A percentile compares a stretch with the other conserved stretches of the same genome.
Evolutionary conservation across 495 filamentous ascomycete species (phyloP).

Genomic region (Tuber borchii): DNA sequence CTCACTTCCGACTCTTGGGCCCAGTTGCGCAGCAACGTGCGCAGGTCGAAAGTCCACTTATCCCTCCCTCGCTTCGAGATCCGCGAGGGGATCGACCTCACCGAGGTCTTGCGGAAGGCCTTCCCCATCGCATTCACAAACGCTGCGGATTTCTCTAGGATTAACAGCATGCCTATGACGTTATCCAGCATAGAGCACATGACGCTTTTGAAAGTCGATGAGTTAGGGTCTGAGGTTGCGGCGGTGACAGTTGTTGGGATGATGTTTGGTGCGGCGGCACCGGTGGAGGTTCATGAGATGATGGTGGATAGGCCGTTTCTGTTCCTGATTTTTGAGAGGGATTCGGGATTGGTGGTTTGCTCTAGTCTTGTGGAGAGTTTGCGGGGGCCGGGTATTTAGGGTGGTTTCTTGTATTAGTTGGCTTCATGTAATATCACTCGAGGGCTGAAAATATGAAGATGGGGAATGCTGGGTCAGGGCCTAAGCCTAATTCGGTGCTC

Average conservation of each 20-base stretch:
- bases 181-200: background rate
- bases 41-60: background rate
- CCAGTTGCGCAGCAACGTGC: background rate
- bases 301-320: constrained; percentile 8
- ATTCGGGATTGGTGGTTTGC: background rate
- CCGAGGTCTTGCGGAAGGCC: background rate
- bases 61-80: background rate
- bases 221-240: constrained; percentile 10
- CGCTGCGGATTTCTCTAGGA: background rate
- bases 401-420: background rate
- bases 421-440: constrained; percentile 3
- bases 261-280: background rate
- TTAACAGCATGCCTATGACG: background rate
- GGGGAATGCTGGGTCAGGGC: background rate
- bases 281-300: background rate
- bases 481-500: background rate
- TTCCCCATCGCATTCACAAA: background rate
- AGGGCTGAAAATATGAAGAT: background rate
- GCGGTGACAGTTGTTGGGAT: background rate
- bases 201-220: constrained; percentile 1
- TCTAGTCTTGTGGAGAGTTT: constrained; percentile 4
- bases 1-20: background rate
- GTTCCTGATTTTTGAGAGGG: constrained; percentile 8
- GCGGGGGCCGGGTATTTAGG: background rate
- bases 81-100: background rate